Base-by-base conservation (phyloP, 176 grass and related monocot genomes). In the Hyparrhenia diplandra region DNA sequence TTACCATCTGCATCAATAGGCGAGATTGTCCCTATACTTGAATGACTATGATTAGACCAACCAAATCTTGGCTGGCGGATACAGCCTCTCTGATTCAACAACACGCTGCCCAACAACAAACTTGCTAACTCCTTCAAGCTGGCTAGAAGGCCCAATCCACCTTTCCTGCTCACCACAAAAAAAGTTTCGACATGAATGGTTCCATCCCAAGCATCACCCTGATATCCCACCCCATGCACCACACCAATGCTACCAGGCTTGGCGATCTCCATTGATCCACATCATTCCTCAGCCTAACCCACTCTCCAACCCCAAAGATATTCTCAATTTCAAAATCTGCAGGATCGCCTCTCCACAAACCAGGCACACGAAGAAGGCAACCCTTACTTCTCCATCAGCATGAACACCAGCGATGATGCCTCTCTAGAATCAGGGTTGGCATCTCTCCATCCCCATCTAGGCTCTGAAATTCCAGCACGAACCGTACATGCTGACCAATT, bases 381-480 rank as follows among this genome's bases (percentile, higher is more conserved):
- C 89, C 66, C 93, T 95, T 75, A 96, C 80, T 84, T 99, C 97
- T 72, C 97, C 93, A 71, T 99, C 97, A 46, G 97, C 97, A 92
- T 99, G 89, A 23, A 96, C 93, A 83, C 91, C 91, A 72, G 89
- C 88, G 5, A 99, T 79, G 71, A 99, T 88, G 81, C 97, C 97
- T 81, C n/a, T n/a, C 89, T 96, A 68, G 97, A 96, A 87, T 99
- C 97, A 78, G 84, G 91, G n/a, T 51, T 69, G 18, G 97, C 89
- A 66, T 88, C 97, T 91, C 97, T 90, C 97, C 97, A 99, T 66
- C 97, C 97, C 97, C 97, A 99, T 82, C 91, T 93, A 52, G 97
- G 97, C 64, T 99, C 97, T 85, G 76, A 81, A 83, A 99, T 83
- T 69, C 91, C 93, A 62, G 77, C 35, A 36, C 90, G 90, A 99